Evolutionary conservation across 2,329 filamentous ascomycete species (phyloP).

Genomic region (Pseudogymnoascus sp.): DNA sequence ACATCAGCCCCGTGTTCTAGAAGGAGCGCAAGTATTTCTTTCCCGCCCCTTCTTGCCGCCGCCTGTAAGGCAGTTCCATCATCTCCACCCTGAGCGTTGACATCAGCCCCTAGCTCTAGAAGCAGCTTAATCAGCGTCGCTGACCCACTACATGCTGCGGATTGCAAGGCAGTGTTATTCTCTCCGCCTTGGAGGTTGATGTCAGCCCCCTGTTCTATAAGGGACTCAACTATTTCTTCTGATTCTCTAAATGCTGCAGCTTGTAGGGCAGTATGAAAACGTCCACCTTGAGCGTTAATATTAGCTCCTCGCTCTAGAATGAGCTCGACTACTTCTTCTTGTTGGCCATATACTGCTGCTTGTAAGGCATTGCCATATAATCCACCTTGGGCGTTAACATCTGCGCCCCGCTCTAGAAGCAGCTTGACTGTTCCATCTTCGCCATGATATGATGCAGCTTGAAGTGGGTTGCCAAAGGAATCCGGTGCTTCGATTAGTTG

Average conservation of each 20-base stretch:
- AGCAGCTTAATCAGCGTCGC: not conserved
- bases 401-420: not conserved
- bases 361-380: constrained; percentile 12
- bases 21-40: not conserved
- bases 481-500: not conserved
- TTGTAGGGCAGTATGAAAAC: too few species aligned
- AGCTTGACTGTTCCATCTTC: not conserved
- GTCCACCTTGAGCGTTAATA: too few species aligned
- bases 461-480: not conserved
- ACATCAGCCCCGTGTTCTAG: not conserved
- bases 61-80: not conserved
- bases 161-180: constrained; percentile 11
- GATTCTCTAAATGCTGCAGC: too few species aligned
- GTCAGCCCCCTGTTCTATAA: too few species aligned
- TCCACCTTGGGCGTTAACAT: constrained; percentile 5
- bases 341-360: constrained; percentile 9
- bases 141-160: not conserved
- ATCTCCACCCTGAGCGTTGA: not conserved
- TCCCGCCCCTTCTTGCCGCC: not conserved
- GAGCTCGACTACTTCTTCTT: not conserved
- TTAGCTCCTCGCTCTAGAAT: constrained; percentile 6
- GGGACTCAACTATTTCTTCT: too few species aligned
- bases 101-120: constrained; percentile 4
- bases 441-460: not conserved
- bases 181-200: too few species aligned